Conservation (phyloP, 1,284 basidiomycete species). For the Cutaneotrichosporon arboriforme region DNA sequence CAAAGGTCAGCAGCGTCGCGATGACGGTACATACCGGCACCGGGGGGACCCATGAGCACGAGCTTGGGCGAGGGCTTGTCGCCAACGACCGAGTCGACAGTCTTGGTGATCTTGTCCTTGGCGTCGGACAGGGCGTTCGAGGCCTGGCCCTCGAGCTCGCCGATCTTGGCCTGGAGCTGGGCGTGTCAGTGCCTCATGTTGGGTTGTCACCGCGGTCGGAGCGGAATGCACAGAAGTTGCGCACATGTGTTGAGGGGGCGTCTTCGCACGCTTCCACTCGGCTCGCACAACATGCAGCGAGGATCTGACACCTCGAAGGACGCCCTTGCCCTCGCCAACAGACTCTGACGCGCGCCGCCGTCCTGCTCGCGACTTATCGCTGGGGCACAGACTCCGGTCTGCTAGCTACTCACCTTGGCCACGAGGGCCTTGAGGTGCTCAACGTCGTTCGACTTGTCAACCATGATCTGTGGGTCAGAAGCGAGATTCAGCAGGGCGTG, state of each 20-base stretch:
- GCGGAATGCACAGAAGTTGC: background rate
- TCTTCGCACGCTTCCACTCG: too few species aligned
- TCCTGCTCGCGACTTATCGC: background rate
- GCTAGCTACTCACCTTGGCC: constrained; percentile 53
- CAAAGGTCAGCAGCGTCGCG: constrained; percentile 6
- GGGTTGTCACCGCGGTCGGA: background rate
- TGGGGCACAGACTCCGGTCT: too few species aligned
- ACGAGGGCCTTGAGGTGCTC: constrained; percentile 86
- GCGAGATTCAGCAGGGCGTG: too few species aligned
- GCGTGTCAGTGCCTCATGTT: background rate
- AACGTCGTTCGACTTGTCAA: constrained; percentile 55
- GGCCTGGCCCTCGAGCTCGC: constrained; percentile 38
- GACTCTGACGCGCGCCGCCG: background rate
- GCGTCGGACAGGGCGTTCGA: constrained; percentile 20
- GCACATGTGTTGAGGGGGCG: too few species aligned
- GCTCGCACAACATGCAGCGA: too few species aligned
- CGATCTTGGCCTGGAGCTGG: constrained; percentile 46
- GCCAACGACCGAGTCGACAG: constrained; percentile 49
- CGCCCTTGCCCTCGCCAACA: background rate
- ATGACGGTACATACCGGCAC: constrained; percentile 66
- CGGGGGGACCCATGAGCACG: constrained; percentile 92
- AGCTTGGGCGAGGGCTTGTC: constrained; percentile 62
- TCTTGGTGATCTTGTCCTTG: constrained; percentile 5
- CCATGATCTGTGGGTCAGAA: constrained; percentile 7
- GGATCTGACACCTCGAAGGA: too few species aligned